Base-by-base conservation (phyloP, 129 eudicot species). In the Calendula officinalis region DNA sequence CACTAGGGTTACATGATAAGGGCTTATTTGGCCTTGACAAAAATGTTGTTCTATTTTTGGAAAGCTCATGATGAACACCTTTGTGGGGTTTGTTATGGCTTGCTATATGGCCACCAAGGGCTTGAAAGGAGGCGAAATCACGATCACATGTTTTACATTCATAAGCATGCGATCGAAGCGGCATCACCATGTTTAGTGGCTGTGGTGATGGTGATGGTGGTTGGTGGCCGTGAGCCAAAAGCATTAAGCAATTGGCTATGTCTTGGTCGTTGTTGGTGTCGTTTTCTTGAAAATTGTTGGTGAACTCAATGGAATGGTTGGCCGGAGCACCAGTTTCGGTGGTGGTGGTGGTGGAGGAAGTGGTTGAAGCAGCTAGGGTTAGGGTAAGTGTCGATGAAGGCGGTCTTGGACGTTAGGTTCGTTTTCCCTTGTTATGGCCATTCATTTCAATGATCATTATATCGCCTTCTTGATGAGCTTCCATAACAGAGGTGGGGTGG, bases 101-200 rank as follows among this genome's bases (percentile, higher is more conserved):
- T 5, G 84, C 84, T 11, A 75, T 52, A 56, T 83, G 88, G 40
- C 88, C 88, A 13, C 88, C 88, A 15, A 83, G 72, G 6, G 88
- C 88, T 60, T 83, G 88, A 45, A 77, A 80, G 0, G 85, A 72
- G 7, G 54, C 58, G 50, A 73, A 80, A 37, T 60, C 17, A 3
- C 81, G 72, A 62, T 62, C 64, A 66, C 84, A 79, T 32, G 73
- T 69, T 75, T 69, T 80, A 42, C 90, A 80, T 66, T 67, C 58
- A 13, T 51, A 80, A 17, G 38, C 76, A 56, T 64, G 49, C 44
- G 51, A 69, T 10, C 13, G 64, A 4, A 56, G 7, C 5, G 38
- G 30, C 48, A 56, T 12, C 2, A 12, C 64, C 48, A 38, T 13
- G 54, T 42, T 35, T 12, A 37, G 15, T 5, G 65, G 44, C 3